phyloP scores from a whole-genome alignment of 2,329 filamentous ascomycete genomes.

The Sporothrix pseudoabietina region DNA sequence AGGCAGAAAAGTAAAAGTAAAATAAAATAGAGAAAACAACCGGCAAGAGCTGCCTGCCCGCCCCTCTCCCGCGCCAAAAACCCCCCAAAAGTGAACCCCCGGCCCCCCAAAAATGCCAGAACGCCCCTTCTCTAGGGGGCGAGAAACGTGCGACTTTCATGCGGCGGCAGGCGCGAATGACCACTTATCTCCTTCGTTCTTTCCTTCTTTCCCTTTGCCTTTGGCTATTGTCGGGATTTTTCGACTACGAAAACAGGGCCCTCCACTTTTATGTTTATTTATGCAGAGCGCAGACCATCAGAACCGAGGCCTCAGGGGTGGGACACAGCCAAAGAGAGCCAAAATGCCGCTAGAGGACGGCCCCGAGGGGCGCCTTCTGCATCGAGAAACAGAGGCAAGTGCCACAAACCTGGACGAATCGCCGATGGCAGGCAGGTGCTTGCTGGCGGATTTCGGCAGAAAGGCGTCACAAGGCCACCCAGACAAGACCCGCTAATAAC shows the following conservation, averaged over 20 bases:
- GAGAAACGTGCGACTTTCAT: constrained; percentile 13
- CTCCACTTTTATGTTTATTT: constrained; percentile 23
- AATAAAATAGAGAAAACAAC: not conserved
- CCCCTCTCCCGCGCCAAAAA: no score
- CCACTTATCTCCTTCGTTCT: constrained; percentile 1
- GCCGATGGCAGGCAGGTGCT: not conserved
- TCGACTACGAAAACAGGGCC: constrained; percentile 11
- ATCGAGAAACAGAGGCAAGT: no score
- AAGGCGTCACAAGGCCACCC: not conserved
- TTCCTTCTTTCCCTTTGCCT: not conserved
- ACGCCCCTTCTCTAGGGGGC: not conserved
- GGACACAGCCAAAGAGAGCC: not conserved
- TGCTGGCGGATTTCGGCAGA: not conserved
- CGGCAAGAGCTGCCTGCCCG: not conserved
- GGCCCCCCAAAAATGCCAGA: not conserved
- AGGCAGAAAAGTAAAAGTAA: not conserved
- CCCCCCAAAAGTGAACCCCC: no score
- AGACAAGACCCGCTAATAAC: not conserved
- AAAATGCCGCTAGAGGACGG: not conserved
- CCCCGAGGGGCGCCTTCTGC: not conserved
- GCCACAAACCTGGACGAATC: not conserved
- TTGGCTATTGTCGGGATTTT: constrained; percentile 23
- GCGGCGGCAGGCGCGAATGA: constrained; percentile 15
- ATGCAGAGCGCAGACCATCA: not conserved
- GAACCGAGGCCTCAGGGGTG: constrained; percentile 18